Conservation (phyloP, 2,329 filamentous ascomycete species). For the Ceratocystis eucalypticola region DNA sequence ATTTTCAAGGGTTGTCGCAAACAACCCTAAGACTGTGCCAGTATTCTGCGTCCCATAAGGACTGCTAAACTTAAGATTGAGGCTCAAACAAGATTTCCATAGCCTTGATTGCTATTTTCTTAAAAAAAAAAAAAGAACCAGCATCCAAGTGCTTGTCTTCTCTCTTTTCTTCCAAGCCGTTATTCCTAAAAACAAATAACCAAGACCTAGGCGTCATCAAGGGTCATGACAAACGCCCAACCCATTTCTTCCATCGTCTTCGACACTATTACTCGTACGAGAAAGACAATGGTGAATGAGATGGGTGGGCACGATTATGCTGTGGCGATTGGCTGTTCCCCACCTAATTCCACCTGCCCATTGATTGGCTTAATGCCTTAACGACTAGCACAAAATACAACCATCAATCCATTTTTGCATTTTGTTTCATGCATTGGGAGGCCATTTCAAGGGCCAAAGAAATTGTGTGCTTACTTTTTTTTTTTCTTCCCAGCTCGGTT, state of each 20-base stretch:
- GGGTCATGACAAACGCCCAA: not conserved
- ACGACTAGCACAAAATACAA: not conserved
- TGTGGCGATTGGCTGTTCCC: not conserved
- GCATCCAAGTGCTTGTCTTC: too few relatives aligned
- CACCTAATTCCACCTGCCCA: not conserved
- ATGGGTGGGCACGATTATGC: not conserved
- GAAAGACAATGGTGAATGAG: not conserved
- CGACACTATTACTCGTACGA: constrained; percentile 4
- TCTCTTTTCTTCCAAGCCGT: too few relatives aligned
- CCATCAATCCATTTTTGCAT: not conserved
- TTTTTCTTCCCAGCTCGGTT: too few relatives aligned
- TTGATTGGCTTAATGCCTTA: not conserved
- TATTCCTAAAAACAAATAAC: too few relatives aligned
- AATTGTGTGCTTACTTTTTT: too few relatives aligned
- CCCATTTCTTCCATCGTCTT: not conserved
- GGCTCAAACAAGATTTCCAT: not conserved
- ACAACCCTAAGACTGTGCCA: not conserved
- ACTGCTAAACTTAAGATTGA: not conserved
- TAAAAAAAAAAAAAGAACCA: too few relatives aligned
- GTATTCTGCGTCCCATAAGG: not conserved
- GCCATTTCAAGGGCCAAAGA: not conserved
- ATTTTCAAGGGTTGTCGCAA: not conserved
- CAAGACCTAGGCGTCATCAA: not conserved
- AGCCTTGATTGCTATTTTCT: not conserved
- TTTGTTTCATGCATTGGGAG: not conserved